Base-by-base conservation (phyloP, 2,329 filamentous ascomycete genomes). In the Epicoccum nigrum region DNA sequence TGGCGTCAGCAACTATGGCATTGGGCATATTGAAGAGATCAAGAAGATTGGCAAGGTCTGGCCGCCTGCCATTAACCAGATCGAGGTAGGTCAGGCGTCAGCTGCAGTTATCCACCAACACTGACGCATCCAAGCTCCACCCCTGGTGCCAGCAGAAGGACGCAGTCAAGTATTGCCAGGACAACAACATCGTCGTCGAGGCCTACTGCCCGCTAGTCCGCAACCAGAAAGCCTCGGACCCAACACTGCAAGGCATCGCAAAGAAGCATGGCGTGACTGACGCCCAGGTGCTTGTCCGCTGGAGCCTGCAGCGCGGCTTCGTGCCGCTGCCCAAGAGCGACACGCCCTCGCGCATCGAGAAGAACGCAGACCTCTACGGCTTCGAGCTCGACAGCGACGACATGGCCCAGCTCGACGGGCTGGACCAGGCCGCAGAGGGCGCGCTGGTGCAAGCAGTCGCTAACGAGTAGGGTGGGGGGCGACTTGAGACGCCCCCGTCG, bases 211-310 rank as follows among this genome's bases (percentile, higher is more conserved):
- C 86, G 4, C 80, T 88, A 17, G 85, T 86, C n/a, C 78, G 84
- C 35, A 92, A 89, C 48, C 77, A 88, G 75, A 86, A 90, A 59
- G 85, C 86, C 56, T 84, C 86, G 32, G 88, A 95, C 57, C 76
- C 82, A 56, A 83, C 81, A 11, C 76, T 94, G 25, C 79, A 82
- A 52, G 78, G 78, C 12, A 74, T 95, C 49, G 84, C 86, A 1
- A 77, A 86, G 63, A 92, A 91, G 76, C 84, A 94, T 70, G 79
- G 79, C 58, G 92, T 88, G 76, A 83, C 83, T 7, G 83, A 87
- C 52, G 87, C 89, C 8, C 92, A 96, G 78, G 76, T 96, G 8
- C 73, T 96, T 64, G 76, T 96, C 41, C 82, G 91, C 56, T 96
- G 90, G 82, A 89, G 88, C 60, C 72, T 96, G 73, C 89, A 96